A percentile compares a stretch with the other conserved stretches of the same genome.
These are phyloP conservation scores for Drosera spatulata DNA, from an alignment of 179 eudicot species.

Conservation along the genomic window DNA sequence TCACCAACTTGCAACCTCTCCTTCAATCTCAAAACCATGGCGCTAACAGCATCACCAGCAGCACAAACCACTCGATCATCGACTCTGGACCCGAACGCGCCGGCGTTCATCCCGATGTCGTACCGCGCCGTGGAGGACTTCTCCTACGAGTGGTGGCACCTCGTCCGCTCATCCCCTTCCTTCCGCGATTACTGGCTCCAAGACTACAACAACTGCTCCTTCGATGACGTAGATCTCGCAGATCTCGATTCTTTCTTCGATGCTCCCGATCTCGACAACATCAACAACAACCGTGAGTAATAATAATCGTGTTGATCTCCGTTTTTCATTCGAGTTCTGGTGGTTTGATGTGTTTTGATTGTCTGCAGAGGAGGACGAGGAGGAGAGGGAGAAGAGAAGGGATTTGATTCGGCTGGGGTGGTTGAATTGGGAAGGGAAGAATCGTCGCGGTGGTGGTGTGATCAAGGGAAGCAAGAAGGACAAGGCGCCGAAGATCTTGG, in stretches of 20 bases:
- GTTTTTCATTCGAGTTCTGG: neutral
- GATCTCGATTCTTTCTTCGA: constrained; percentile 10
- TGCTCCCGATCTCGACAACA: constrained; percentile 15
- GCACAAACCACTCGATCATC: constrained; percentile 7
- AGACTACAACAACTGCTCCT: constrained; percentile 38
- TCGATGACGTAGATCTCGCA: too few species aligned
- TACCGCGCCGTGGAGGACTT: constrained; percentile 49
- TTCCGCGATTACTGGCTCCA: constrained; percentile 60
- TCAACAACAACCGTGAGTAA: constrained; percentile 13
- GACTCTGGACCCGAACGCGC: constrained; percentile 47
- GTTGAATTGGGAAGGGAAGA: constrained; percentile 18
- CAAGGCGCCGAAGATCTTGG: constrained; percentile 55
- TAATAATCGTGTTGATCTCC: neutral
- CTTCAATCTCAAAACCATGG: too few species aligned
- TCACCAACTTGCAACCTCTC: too few species aligned
- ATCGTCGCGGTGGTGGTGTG: constrained; percentile 10
- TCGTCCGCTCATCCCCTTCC: constrained; percentile 41
- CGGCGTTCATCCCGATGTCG: constrained; percentile 42
- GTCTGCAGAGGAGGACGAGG: constrained; percentile 17
- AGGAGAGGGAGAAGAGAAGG: constrained; percentile 3
- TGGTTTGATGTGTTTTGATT: neutral
- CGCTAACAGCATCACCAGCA: too few species aligned
- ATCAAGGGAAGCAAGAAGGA: constrained; percentile 17
- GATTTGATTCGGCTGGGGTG: constrained; percentile 27
- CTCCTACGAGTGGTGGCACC: constrained; percentile 52